Evolutionary conservation across 2,329 filamentous ascomycete genomes (phyloP).

Genomic region (Spiromastix sp.): DNA sequence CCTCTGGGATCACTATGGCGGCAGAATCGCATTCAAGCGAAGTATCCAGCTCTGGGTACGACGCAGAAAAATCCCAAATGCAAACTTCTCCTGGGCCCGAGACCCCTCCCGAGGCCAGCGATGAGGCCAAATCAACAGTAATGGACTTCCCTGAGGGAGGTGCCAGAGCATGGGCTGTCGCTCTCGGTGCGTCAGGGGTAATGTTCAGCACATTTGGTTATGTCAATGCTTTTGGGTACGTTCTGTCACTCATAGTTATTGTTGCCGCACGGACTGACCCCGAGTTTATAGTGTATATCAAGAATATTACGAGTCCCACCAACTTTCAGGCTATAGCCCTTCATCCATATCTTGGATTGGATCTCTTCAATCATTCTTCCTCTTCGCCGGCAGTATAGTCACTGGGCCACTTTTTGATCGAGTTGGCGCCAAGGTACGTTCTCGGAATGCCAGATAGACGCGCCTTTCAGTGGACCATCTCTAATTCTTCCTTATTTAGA

Average conservation of each 20-base stretch:
- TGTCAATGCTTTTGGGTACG: conserved; percentile 18
- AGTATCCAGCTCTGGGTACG: no score
- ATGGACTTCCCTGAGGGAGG: conserved; percentile 19
- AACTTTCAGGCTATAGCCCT: conserved; percentile 30
- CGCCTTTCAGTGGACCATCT: not conserved
- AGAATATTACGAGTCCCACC: conserved; percentile 38
- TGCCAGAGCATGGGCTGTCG: conserved; percentile 16
- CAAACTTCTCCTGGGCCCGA: no score
- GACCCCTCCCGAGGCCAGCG: no score
- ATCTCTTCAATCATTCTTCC: conserved; percentile 41
- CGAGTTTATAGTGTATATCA: conserved; percentile 43
- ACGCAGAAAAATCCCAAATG: no score
- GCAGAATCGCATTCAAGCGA: no score
- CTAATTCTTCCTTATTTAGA: not conserved
- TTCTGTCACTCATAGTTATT: no score
- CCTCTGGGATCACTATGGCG: no score
- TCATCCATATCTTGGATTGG: conserved; percentile 46
- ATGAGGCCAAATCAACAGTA: not conserved
- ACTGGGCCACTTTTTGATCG: conserved; percentile 43
- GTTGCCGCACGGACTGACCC: not conserved
- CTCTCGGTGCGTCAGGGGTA: conserved; percentile 14
- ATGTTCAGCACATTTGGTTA: conserved; percentile 21
- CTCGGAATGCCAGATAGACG: not conserved
- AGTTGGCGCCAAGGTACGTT: conserved; percentile 10
- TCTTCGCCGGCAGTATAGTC: conserved; percentile 42